Conservation (phyloP, 2,329 filamentous ascomycete genomes). For the Huntiella omanensis region DNA sequence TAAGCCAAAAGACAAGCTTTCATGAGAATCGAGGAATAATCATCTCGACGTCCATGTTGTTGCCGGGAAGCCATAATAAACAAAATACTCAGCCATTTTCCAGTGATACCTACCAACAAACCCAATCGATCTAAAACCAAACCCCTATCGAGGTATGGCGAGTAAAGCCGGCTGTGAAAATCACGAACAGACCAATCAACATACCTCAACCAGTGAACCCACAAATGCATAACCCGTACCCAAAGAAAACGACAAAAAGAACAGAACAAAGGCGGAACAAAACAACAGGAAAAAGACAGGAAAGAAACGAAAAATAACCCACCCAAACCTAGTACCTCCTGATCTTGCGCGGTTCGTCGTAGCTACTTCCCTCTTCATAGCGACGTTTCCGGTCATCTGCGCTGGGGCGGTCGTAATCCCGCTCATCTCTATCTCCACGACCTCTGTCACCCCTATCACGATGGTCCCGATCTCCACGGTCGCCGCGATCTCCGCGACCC, state of each 20-base stretch:
- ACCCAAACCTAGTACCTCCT: conserved; percentile 35
- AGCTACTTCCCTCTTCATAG: conserved; percentile 57
- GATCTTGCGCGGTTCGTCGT: conserved; percentile 58
- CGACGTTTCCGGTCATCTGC: conserved; percentile 45
- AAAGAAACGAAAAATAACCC: conserved; percentile 3
- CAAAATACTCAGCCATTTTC: conserved; percentile 9
- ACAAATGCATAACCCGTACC: no score
- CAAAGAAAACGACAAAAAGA: neutral
- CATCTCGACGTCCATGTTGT: no score
- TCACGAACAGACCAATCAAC: no score
- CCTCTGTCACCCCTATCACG: conserved; percentile 12
- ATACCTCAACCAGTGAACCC: no score
- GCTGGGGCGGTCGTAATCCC: conserved; percentile 34
- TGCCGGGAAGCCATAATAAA: neutral
- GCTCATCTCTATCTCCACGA: conserved; percentile 19
- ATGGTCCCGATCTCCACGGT: conserved; percentile 15
- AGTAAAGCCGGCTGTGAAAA: no score
- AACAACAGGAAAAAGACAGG: conserved; percentile 16
- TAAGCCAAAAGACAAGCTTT: no score
- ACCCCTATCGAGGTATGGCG: neutral
- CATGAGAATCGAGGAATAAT: no score
- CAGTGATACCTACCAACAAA: conserved; percentile 4
- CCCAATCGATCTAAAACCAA: neutral
- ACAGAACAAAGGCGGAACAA: conserved; percentile 14
- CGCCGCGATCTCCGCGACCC: conserved; percentile 21